Conservation (phyloP, 352 stramenopile species). For the Phytophthora idaei region DNA sequence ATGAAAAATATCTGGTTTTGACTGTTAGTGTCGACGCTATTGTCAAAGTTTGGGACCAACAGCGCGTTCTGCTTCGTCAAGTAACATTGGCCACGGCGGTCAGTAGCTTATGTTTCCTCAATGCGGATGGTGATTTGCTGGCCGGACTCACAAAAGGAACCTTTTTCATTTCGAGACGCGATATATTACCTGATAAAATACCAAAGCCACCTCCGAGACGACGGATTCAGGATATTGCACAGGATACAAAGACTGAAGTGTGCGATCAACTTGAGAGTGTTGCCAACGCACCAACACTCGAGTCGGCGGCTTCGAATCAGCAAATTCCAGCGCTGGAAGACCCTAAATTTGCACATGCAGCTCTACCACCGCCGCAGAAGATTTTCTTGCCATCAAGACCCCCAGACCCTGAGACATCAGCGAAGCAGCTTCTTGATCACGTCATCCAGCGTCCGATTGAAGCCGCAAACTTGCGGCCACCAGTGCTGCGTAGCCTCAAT, state of each 20-base stretch:
- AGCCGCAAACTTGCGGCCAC: constrained; percentile 26
- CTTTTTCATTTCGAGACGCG: constrained; percentile 60
- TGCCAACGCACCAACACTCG: neutral
- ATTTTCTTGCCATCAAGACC: constrained; percentile 7
- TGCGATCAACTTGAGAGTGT: neutral
- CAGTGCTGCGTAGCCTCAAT: constrained; percentile 20
- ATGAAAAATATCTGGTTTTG: constrained; percentile 57
- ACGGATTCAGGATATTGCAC: constrained; percentile 9
- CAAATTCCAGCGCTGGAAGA: neutral
- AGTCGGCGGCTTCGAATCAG: constrained; percentile 1
- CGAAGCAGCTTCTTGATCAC: constrained; percentile 30
- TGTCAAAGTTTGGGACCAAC: constrained; percentile 76
- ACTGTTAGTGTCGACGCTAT: constrained; percentile 74
- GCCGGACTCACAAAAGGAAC: constrained; percentile 58
- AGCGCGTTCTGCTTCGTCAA: constrained; percentile 59
- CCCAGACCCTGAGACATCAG: constrained; percentile 21
- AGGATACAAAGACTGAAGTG: constrained; percentile 8
- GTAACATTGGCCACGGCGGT: constrained; percentile 64
- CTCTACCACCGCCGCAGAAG: neutral
- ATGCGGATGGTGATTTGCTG: constrained; percentile 60
- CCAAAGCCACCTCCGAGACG: constrained; percentile 17
- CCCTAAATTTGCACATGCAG: neutral
- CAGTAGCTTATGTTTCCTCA: constrained; percentile 74
- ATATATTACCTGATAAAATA: constrained; percentile 64
- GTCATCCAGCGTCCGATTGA: constrained; percentile 33